Percentiles rank a stretch among this genome's conserved stretches.
phyloP scores from a whole-genome alignment of 768 basidiomycete genomes.

The Lactifluus volemus region DNA sequence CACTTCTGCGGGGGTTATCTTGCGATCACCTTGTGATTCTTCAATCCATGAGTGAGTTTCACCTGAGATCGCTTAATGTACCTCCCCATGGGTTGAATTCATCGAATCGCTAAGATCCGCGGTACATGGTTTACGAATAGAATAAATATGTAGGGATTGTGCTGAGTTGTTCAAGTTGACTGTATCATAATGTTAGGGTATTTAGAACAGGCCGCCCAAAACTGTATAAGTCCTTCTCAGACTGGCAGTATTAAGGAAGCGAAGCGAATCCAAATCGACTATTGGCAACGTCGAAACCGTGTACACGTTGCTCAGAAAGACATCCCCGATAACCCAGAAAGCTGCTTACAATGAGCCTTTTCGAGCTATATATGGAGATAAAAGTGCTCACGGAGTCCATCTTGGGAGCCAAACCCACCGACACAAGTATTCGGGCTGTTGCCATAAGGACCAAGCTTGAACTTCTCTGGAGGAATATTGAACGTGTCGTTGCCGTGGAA shows the following conservation, averaged over 20 bases:
- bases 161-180: too few species aligned
- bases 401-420: neutral
- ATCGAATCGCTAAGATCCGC: neutral
- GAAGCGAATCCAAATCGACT: neutral
- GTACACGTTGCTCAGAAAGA: neutral
- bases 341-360: neutral
- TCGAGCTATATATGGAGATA: neutral
- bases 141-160: too few species aligned
- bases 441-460: neutral
- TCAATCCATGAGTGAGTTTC: too few species aligned
- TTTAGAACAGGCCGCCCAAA: too few species aligned
- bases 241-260: neutral
- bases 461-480: neutral
- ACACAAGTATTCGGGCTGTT: neutral
- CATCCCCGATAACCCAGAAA: neutral
- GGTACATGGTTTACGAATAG: neutral
- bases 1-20: neutral
- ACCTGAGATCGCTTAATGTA: too few species aligned
- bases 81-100: too few species aligned
- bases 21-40: too few species aligned
- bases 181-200: neutral
- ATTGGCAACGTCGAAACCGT: neutral
- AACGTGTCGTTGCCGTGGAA: neutral
- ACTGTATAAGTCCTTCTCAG: too few species aligned
- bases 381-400: neutral